Conservation (phyloP, 2,329 filamentous ascomycete genomes). For the Fusarium palustre region DNA sequence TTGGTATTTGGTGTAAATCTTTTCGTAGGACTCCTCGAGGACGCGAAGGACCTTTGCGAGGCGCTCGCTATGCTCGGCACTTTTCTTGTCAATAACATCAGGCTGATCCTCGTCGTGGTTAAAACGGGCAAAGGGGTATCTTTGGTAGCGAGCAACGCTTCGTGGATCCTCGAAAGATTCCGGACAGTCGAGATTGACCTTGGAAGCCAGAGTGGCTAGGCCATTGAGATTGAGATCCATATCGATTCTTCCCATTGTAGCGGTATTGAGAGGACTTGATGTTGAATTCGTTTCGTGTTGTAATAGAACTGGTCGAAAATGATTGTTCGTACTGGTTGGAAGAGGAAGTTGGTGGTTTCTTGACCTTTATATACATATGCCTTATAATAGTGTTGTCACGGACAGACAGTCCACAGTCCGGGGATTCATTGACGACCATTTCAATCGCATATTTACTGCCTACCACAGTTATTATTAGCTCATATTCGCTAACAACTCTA, state of each 20-base stretch:
- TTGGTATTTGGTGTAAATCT: constrained; percentile 6
- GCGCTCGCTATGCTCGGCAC: constrained; percentile 23
- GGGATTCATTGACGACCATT: background rate
- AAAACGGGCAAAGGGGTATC: constrained; percentile 17
- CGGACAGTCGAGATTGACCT: background rate
- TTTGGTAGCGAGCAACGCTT: constrained; percentile 7
- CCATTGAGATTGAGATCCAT: background rate
- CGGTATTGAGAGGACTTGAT: background rate
- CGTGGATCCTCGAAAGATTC: background rate
- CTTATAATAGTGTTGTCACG: background rate
- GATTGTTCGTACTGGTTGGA: background rate
- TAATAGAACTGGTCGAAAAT: background rate
- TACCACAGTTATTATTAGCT: background rate
- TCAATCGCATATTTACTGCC: background rate
- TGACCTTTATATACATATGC: constrained; percentile 8
- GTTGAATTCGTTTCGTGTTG: background rate
- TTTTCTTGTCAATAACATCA: constrained; percentile 13
- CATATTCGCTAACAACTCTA: background rate
- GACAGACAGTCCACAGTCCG: background rate
- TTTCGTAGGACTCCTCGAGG: constrained; percentile 12
- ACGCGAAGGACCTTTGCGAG: constrained; percentile 3
- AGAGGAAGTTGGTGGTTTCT: background rate
- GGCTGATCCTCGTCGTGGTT: background rate
- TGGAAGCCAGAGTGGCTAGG: background rate
- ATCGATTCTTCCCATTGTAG: constrained; percentile 9